Base-by-base conservation (phyloP, 164 flowering plant genomes). In the Magnolia changhungtana region DNA sequence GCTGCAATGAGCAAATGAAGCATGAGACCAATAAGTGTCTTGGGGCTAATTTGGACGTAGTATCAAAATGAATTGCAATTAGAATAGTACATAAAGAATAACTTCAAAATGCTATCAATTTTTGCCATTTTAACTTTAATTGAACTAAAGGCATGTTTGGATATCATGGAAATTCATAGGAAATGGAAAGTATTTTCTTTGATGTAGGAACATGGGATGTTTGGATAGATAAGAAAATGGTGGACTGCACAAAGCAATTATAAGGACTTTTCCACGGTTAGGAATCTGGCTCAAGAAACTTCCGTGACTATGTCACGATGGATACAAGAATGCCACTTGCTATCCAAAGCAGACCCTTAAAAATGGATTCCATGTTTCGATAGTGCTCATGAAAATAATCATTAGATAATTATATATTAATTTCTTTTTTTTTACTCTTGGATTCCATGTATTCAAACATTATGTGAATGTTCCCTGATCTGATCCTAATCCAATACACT, bases 1-100 rank as follows among this genome's bases (percentile, higher is more conserved):
- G 95, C 97, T 92, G 87, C 73, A 82, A 69, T 20, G 67, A 66
- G 55, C 70, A 66, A 51, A 76, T 37, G 45, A 37, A 37, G 45
- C 45, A 37, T 37, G 7, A 59, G 19, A 59, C 11, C 63, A 59
- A 3, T 59, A 5, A 19, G 16, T 16, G n/a, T 59, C 5, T 14
- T 7, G 16, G 63, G 63, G n/a, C 19, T 59, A 4, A 0, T 3
- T 19, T 13, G n/a, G 63, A 59, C 3, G 63, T 59, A 13, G n/a
- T 59, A 19, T 14, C 63, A 3, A 19, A 14, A 8, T 19, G 19
- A 59, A 14, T 19, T 59, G 16, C n/a, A 4, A 59, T 59, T 3
- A 59, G 29, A 27, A 27, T 27, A 1, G 29, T 27, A 27, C n/a
- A 59, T 14, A 1, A 5, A 19, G 63, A 59, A 3, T 1, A 19